Evolutionary conservation across 306 rosid genomes (phyloP).

Genomic region (Lathyrus oleraceus): DNA sequence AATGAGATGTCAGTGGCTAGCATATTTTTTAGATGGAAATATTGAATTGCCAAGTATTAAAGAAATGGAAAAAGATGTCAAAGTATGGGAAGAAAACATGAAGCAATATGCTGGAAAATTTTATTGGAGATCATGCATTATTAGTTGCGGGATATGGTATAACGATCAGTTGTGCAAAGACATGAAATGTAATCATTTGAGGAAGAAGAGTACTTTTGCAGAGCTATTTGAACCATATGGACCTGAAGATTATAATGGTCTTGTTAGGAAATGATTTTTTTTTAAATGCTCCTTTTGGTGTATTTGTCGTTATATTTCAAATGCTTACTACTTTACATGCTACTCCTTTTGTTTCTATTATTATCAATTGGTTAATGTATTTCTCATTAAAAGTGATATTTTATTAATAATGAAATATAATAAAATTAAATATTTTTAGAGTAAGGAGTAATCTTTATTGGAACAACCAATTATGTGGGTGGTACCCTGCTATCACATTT

Average conservation of each 20-base stretch:
- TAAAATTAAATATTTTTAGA: too few species aligned
- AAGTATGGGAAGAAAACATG: constrained; percentile 42
- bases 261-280: too few species aligned
- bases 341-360: too few species aligned
- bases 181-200: constrained; percentile 46
- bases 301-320: too few species aligned
- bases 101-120: constrained; percentile 33
- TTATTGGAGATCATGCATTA: constrained; percentile 42
- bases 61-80: constrained; percentile 48
- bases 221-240: constrained; percentile 52
- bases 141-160: constrained; percentile 37
- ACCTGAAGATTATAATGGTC: constrained; percentile 28
- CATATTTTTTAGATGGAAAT: constrained; percentile 24
- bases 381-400: too few species aligned
- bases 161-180: constrained; percentile 55
- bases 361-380: too few species aligned
- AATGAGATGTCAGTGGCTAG: constrained; percentile 50
- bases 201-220: constrained; percentile 41
- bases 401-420: too few species aligned
- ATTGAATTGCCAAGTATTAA: constrained; percentile 42
- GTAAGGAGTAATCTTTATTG: too few species aligned
- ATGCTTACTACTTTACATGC: too few species aligned
- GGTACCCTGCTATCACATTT: too few species aligned
- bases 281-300: too few species aligned
- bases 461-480: too few species aligned